These are phyloP conservation scores for Neurospora tetraspora DNA, from an alignment of 495 filamentous ascomycete genomes.

Conservation along the genomic window DNA sequence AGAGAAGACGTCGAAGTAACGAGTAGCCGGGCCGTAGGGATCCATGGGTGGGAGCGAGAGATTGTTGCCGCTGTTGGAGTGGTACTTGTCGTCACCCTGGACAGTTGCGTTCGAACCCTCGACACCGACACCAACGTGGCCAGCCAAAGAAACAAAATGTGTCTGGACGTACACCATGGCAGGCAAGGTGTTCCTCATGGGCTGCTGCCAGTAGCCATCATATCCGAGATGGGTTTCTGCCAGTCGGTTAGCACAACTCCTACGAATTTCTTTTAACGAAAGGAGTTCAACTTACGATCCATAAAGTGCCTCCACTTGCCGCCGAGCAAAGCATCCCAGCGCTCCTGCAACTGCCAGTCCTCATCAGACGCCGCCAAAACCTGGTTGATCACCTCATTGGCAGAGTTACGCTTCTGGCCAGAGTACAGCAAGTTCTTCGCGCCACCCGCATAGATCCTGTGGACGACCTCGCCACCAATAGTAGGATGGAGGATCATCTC, in stretches of 20 bases:
- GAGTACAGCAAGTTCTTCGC: conserved; percentile 55
- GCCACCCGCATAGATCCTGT: conserved; percentile 50
- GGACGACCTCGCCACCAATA: conserved; percentile 49
- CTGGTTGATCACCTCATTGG: conserved; percentile 50
- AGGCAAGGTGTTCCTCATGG: conserved; percentile 58
- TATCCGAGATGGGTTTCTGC: conserved; percentile 45
- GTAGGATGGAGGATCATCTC: conserved; percentile 61
- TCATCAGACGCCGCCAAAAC: conserved; percentile 49
- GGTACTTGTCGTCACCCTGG: conserved; percentile 57
- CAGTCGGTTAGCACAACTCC: conserved; percentile 1
- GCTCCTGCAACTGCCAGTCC: conserved; percentile 50
- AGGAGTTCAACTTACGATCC: conserved; percentile 36
- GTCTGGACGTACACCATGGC: conserved; percentile 49
- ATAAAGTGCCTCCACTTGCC: conserved; percentile 72
- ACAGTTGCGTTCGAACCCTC: conserved; percentile 55
- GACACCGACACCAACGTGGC: conserved; percentile 55
- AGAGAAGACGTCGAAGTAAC: conserved; percentile 60
- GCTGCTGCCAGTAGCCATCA: conserved; percentile 54
- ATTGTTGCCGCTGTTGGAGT: conserved; percentile 46
- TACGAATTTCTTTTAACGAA: too few relatives aligned
- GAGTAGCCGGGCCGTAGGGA: conserved; percentile 48
- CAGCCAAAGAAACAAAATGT: conserved; percentile 45
- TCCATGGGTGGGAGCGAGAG: conserved; percentile 49
- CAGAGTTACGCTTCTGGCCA: conserved; percentile 52
- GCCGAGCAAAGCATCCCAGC: conserved; percentile 51